phyloP scores from a whole-genome alignment of 2,329 filamentous ascomycete species.

The Gremmenia infestans region DNA sequence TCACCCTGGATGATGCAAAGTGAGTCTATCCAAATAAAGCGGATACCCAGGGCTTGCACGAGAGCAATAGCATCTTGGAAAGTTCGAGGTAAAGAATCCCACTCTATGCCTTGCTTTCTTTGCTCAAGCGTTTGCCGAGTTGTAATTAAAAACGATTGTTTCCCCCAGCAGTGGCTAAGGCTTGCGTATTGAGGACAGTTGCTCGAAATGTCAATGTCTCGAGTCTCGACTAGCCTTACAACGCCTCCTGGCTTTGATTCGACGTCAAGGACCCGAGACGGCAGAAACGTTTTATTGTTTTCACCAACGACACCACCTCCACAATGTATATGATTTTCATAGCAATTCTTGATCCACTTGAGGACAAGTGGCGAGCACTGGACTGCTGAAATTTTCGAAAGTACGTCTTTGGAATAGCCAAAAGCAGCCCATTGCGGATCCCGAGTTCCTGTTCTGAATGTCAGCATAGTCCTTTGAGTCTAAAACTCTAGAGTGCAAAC shows the following conservation, averaged over 20 bases:
- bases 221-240: background rate
- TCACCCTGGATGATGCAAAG: no score
- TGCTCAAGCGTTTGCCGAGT: conserved; percentile 1
- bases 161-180: conserved; percentile 28
- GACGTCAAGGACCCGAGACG: background rate
- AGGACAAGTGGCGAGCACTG: background rate
- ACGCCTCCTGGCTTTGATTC: background rate
- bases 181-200: conserved; percentile 13
- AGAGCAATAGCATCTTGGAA: conserved; percentile 28
- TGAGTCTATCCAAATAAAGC: conserved; percentile 13
- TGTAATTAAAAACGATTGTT: conserved; percentile 7
- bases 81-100: conserved; percentile 19
- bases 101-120: conserved; percentile 3
- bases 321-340: background rate
- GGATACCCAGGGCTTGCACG: conserved; percentile 12
- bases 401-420: background rate
- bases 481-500: background rate
- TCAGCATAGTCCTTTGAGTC: background rate
- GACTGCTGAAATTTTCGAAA: background rate
- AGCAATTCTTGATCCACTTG: background rate
- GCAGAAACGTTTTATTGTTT: background rate
- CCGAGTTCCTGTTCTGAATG: no score
- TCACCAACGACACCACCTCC: background rate
- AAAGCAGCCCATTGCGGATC: background rate
- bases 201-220: background rate